Conservation (phyloP, 2,329 filamentous ascomycete species). For the Biscogniauxia sp. region DNA sequence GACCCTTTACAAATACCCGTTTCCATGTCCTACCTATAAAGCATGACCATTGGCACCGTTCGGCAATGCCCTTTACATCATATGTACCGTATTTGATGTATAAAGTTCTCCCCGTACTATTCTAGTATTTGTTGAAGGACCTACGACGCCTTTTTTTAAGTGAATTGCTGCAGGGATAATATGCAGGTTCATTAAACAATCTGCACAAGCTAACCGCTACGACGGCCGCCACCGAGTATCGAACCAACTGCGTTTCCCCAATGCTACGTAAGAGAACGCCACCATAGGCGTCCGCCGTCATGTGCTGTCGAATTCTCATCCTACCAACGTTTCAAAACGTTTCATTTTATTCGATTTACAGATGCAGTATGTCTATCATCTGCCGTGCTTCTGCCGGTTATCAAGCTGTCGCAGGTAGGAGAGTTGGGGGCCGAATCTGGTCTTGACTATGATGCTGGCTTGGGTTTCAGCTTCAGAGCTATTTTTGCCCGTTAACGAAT, state of each 20-base stretch:
- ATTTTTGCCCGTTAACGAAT: conserved; percentile 8
- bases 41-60: background rate
- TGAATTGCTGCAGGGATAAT: background rate
- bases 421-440: background rate
- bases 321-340: background rate
- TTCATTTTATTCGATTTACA: background rate
- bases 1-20: background rate
- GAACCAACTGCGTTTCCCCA: background rate
- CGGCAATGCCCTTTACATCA: background rate
- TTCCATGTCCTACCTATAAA: background rate
- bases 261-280: background rate
- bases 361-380: background rate
- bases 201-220: background rate
- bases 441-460: background rate
- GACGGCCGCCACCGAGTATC: background rate
- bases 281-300: background rate
- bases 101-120: background rate
- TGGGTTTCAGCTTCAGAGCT: conserved; percentile 11
- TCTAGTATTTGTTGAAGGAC: background rate
- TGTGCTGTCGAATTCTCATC: background rate
- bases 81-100: background rate
- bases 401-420: background rate
- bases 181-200: background rate
- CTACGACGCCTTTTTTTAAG: background rate
- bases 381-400: background rate